Percentiles rank a stretch among this genome's conserved stretches.
Evolutionary conservation across 2,329 filamentous ascomycete genomes (phyloP).

Genomic region (Raffaelea albimanens): DNA sequence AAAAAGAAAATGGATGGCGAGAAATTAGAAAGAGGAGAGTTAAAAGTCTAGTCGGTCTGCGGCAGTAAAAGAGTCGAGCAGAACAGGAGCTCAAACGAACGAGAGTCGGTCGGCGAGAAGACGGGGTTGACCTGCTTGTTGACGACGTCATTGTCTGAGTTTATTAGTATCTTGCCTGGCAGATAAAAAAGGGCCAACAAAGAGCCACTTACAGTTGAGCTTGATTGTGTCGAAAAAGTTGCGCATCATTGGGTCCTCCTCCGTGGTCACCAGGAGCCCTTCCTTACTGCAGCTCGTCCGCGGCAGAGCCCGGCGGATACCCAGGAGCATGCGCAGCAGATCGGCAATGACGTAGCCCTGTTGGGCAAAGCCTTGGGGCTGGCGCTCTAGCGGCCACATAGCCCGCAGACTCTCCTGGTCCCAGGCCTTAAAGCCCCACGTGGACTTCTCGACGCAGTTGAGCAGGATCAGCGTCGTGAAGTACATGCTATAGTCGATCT

Average conservation of each 20-base stretch:
- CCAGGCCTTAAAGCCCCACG: constrained; percentile 61
- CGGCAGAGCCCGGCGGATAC: constrained; percentile 51
- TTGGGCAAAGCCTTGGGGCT: constrained; percentile 45
- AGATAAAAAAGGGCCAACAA: neutral
- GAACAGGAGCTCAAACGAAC: constrained; percentile 35
- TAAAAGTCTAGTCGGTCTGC: constrained; percentile 10
- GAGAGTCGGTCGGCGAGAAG: constrained; percentile 39
- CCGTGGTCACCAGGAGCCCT: constrained; percentile 36
- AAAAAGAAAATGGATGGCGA: neutral
- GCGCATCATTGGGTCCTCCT: constrained; percentile 33
- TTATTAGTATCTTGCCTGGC: neutral
- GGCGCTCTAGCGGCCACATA: constrained; percentile 52
- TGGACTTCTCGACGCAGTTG: constrained; percentile 58
- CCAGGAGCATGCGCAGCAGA: constrained; percentile 50
- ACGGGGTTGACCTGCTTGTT: constrained; percentile 40
- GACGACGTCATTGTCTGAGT: constrained; percentile 28
- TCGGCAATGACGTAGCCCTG: constrained; percentile 51
- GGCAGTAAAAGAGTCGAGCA: constrained; percentile 32
- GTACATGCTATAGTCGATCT: constrained; percentile 51
- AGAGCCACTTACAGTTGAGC: constrained; percentile 43
- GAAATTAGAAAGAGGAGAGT: neutral
- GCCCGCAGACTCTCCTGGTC: constrained; percentile 50
- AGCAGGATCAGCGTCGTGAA: constrained; percentile 53
- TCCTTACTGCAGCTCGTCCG: constrained; percentile 33
- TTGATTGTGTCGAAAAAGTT: constrained; percentile 47